phyloP scores from a whole-genome alignment of 106 monocot species.

The Allium sativum region DNA sequence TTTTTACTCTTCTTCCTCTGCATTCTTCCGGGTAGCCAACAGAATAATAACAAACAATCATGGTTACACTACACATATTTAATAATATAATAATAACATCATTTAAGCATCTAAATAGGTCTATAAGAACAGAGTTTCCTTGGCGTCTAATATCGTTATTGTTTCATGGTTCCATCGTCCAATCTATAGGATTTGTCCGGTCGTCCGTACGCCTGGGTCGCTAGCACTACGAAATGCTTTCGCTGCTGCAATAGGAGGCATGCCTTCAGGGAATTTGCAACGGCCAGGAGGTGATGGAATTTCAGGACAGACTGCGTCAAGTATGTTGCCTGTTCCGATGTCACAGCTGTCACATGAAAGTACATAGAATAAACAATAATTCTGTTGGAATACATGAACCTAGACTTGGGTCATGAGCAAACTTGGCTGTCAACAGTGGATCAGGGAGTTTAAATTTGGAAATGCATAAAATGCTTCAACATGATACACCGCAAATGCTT shows the following conservation, averaged over 20 bases:
- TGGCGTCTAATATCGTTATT: not conserved
- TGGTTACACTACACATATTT: no score
- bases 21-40: no score
- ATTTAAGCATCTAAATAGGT: no score
- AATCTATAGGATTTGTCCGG: conserved; percentile 70
- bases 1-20: no score
- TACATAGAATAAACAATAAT: conserved; percentile 47
- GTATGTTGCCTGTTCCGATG: conserved; percentile 56
- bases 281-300: conserved; percentile 66
- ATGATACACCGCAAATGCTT: conserved; percentile 95
- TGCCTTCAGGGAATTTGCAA: conserved; percentile 70
- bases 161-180: conserved; percentile 47
- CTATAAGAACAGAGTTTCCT: no score
- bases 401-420: conserved; percentile 60
- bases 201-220: conserved; percentile 45
- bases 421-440: conserved; percentile 53
- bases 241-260: conserved; percentile 33
- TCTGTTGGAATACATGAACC: conserved; percentile 64
- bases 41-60: no score
- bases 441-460: conserved; percentile 54
- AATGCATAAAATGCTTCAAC: conserved; percentile 86
- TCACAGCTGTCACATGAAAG: conserved; percentile 69
- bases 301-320: conserved; percentile 61
- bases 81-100: no score
- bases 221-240: conserved; percentile 42